Base-by-base conservation (phyloP, 106 monocot species). In the Dioscorea zingiberensis region DNA sequence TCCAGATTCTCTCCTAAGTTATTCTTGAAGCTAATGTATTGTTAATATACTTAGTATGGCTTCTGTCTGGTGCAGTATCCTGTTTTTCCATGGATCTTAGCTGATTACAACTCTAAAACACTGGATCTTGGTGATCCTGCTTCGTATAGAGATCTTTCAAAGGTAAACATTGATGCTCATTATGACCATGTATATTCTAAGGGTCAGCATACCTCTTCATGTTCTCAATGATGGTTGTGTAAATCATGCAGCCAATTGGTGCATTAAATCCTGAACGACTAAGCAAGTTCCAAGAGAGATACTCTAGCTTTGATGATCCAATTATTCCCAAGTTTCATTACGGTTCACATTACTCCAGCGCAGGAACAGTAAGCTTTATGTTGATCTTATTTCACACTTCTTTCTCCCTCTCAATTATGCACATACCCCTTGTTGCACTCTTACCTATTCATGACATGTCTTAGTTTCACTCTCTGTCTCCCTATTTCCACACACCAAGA, bases 261-360 rank as follows among this genome's bases (percentile, higher is more conserved):
- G 93, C 98, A 69, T 27, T 93, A 72, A 93, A 98, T 80, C 83
- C 70, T 67, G 93, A 93, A 8, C 71, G 98, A 49, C 78, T 98
- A 80, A 84, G 76, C 76, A 93, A 93, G 79, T 89, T 89, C 74
- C 79, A 84, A 73, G 98, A 98, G 72, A 71, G 86, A 47, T 93
- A 98, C 64, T 81, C 86, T 19, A 93, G 67, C 67, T 93, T 89
- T 86, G 93, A 98, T 68, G 93, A 93, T 78, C 89, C 89, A 66
- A 22, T 82, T 58, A 98, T 93, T 56, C 98, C 92, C 64, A 98
- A 98, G 69, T 98, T 98, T 54, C 89, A 98, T 65, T 98, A 98
- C 80, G 86, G 89, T 55, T 93, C 98, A 28, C 98, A 98, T 71
- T 98, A 98, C 73, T 98, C 98, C 71, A 98, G 81, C 76, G 93